These are phyloP conservation scores for Pyrrhoderma lamaoense DNA, from an alignment of 1,284 basidiomycete species.

Conservation along the genomic window DNA sequence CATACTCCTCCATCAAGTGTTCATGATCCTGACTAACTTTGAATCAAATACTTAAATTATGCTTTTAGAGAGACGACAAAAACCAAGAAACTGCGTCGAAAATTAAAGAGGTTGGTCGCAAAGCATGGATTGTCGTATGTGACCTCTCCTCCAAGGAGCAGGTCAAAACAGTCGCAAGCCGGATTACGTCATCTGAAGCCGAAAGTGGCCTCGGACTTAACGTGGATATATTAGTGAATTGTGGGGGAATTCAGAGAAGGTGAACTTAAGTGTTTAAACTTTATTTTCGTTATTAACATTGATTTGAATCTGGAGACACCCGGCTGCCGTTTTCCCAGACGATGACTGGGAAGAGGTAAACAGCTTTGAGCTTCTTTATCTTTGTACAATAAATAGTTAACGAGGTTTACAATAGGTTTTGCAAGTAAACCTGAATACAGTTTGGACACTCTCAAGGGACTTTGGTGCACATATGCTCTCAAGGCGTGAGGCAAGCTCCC, in stretches of 20 bases:
- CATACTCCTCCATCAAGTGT: background rate
- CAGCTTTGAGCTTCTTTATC: background rate
- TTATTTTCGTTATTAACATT: background rate
- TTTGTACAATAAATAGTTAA: background rate
- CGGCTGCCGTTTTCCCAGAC: slow-evolving; percentile 55
- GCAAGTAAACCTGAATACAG: slow-evolving; percentile 31
- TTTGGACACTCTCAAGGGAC: slow-evolving; percentile 29
- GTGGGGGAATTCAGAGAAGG: slow-evolving; percentile 89
- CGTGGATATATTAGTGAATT: slow-evolving; percentile 88
- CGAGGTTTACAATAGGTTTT: slow-evolving; percentile 22
- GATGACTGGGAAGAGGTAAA: slow-evolving; percentile 23
- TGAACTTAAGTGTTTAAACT: slow-evolving; percentile 60
- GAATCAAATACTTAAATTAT: background rate
- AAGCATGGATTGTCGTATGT: slow-evolving; percentile 30
- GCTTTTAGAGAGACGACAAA: slow-evolving; percentile 13
- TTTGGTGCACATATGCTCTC: slow-evolving; percentile 32
- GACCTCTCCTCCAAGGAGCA: slow-evolving; percentile 66
- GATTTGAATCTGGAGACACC: slow-evolving; percentile 8
- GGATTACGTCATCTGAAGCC: slow-evolving; percentile 55
- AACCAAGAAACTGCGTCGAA: slow-evolving; percentile 16
- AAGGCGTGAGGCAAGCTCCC: slow-evolving; percentile 28
- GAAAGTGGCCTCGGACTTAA: slow-evolving; percentile 28
- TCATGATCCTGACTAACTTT: background rate
- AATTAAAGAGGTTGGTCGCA: slow-evolving; percentile 12
- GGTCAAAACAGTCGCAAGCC: slow-evolving; percentile 60